These are phyloP conservation scores for Kickxella alabastrina DNA, from an alignment of 192 early-diverging fungal genomes.

Conservation along the genomic window DNA sequence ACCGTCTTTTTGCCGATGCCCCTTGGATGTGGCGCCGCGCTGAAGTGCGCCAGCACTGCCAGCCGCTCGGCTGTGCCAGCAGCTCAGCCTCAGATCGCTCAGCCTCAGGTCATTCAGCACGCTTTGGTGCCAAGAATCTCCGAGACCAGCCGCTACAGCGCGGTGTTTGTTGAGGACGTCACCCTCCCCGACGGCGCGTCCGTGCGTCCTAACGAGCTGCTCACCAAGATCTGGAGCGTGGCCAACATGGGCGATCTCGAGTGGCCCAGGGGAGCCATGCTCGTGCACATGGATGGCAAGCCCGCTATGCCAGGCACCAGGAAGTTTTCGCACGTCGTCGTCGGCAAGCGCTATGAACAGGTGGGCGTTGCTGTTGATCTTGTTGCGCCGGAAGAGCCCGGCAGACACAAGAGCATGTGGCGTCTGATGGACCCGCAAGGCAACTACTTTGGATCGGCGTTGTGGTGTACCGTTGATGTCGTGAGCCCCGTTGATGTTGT, in stretches of 20 bases:
- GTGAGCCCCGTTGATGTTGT: not conserved
- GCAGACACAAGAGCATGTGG: constrained; percentile 62
- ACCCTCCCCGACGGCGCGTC: constrained; percentile 63
- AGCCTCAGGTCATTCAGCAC: not conserved
- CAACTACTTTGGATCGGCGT: constrained; percentile 58
- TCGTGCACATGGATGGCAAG: constrained; percentile 57
- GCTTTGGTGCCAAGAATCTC: not conserved
- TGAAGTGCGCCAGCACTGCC: constrained; percentile 50
- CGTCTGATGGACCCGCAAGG: constrained; percentile 57
- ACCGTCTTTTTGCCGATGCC: constrained; percentile 9
- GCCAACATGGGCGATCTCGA: constrained; percentile 55
- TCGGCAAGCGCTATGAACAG: constrained; percentile 53
- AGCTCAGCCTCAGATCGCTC: not conserved
- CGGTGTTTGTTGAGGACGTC: constrained; percentile 63
- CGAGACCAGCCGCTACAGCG: constrained; percentile 29
- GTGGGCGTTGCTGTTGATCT: constrained; percentile 61
- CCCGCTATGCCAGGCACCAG: constrained; percentile 47
- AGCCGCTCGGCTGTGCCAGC: not conserved
- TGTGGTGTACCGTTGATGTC: constrained; percentile 67
- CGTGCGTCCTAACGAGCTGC: constrained; percentile 52
- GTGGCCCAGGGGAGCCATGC: constrained; percentile 60
- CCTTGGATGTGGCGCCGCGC: constrained; percentile 22
- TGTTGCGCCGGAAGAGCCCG: constrained; percentile 58
- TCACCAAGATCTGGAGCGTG: constrained; percentile 72
- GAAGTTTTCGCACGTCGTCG: constrained; percentile 41